phyloP scores from a whole-genome alignment of 2,329 filamentous ascomycete genomes.

The Pseudogymnoascus sp. region DNA sequence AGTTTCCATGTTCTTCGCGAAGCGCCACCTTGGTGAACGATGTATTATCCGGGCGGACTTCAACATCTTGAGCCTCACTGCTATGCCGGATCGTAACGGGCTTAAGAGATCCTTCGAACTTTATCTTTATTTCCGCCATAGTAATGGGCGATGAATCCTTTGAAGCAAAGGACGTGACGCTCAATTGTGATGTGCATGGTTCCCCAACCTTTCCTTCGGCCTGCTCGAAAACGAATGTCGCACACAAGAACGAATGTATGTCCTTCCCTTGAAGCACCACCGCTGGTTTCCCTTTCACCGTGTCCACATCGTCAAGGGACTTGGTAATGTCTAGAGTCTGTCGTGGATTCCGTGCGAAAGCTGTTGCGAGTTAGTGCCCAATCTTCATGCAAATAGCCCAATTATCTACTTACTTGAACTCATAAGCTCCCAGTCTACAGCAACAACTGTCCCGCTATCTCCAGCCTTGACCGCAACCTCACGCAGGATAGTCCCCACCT shows the following conservation, averaged over 20 bases:
- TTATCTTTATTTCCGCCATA: conserved; percentile 45
- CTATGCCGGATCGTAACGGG: conserved; percentile 42
- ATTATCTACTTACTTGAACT: conserved; percentile 44
- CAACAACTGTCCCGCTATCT: conserved; percentile 50
- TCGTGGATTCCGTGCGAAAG: conserved; percentile 46
- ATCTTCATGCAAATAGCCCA: background rate
- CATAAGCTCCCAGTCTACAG: conserved; percentile 61
- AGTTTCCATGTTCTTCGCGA: conserved; percentile 6
- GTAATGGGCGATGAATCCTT: conserved; percentile 44
- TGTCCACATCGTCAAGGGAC: conserved; percentile 45
- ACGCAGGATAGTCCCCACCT: conserved; percentile 55
- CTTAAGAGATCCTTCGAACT: conserved; percentile 53
- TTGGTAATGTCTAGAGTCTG: conserved; percentile 58
- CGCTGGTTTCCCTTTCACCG: conserved; percentile 38
- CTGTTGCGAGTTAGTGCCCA: conserved; percentile 32
- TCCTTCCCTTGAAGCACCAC: conserved; percentile 47
- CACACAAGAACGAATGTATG: conserved; percentile 47
- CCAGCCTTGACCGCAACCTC: conserved; percentile 47
- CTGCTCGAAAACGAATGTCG: conserved; percentile 51
- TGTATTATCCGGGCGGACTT: conserved; percentile 17
- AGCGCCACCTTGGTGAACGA: conserved; percentile 9
- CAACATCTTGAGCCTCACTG: conserved; percentile 14
- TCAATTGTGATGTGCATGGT: conserved; percentile 49
- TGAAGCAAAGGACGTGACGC: conserved; percentile 51
- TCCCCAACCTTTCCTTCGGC: conserved; percentile 58